These are phyloP conservation scores for Emmonsiellopsis sp. DNA, from an alignment of 2,329 filamentous ascomycete genomes.

Conservation along the genomic window DNA sequence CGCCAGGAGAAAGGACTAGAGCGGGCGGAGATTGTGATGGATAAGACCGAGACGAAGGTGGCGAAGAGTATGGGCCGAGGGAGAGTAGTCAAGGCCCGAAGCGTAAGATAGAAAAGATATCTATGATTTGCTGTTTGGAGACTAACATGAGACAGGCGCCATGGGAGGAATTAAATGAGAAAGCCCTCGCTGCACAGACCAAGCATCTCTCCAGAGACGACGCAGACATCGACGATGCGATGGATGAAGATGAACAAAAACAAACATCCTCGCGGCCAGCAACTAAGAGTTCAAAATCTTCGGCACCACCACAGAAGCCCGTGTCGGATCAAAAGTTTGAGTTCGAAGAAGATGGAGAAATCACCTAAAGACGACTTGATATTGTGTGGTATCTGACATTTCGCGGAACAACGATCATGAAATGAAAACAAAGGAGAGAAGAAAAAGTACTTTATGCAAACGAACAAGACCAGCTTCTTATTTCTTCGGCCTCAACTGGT, in stretches of 20 bases:
- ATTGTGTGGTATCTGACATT: conserved; percentile 1
- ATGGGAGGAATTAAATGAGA: conserved; percentile 13
- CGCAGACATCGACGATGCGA: conserved; percentile 4
- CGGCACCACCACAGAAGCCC: not conserved
- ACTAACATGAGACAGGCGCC: conserved; percentile 10
- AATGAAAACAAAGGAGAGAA: not conserved
- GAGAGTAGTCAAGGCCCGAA: conserved; percentile 41
- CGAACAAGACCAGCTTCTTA: conserved; percentile 16
- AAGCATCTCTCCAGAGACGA: not conserved
- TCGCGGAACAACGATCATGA: not conserved
- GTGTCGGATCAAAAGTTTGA: conserved; percentile 18
- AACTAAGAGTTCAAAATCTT: not conserved
- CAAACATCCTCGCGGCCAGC: not conserved
- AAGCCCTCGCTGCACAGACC: conserved; percentile 4
- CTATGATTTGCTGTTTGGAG: not conserved
- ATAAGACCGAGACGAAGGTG: conserved; percentile 49
- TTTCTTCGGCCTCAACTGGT: conserved; percentile 40
- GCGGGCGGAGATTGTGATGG: conserved; percentile 45
- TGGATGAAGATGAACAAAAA: conserved; percentile 9
- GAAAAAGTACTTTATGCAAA: conserved; percentile 4
- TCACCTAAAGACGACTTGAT: conserved; percentile 27
- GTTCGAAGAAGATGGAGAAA: conserved; percentile 33
- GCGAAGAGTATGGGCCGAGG: conserved; percentile 42
- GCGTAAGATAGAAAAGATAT: conserved; percentile 17
- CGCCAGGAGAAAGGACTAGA: conserved; percentile 48